Evolutionary conservation across 768 basidiomycete genomes (phyloP).

Genomic region (Tricholomella constricta): DNA sequence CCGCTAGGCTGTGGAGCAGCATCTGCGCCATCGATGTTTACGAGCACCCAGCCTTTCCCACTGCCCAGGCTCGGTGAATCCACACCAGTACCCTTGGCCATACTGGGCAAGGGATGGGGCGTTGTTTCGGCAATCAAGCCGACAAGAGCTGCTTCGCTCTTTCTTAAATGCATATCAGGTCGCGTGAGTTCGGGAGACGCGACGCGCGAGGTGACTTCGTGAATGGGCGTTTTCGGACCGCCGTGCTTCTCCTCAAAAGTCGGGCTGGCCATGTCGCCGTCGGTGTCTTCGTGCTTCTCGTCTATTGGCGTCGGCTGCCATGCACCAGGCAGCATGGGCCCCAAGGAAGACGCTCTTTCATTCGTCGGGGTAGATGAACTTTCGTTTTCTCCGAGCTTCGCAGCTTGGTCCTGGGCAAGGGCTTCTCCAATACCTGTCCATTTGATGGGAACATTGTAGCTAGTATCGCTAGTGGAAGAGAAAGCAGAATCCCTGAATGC

Average conservation of each 20-base stretch:
- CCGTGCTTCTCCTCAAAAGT: conserved; percentile 24
- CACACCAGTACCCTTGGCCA: background rate
- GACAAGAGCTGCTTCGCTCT: conserved; percentile 66
- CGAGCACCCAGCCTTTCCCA: conserved; percentile 65
- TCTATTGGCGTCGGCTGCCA: conserved; percentile 59
- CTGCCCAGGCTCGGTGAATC: conserved; percentile 25
- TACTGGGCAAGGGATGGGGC: conserved; percentile 19
- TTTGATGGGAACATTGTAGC: conserved; percentile 56
- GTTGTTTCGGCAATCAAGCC: conserved; percentile 44
- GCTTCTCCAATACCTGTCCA: conserved; percentile 50
- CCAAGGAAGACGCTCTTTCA: conserved; percentile 25
- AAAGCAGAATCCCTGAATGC: conserved; percentile 71
- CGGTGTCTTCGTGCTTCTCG: conserved; percentile 39
- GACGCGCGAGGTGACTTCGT: conserved; percentile 53
- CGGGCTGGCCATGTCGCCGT: conserved; percentile 14
- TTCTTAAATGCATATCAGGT: conserved; percentile 44
- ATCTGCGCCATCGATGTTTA: conserved; percentile 53
- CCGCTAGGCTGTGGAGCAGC: background rate
- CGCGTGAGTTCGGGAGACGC: conserved; percentile 55
- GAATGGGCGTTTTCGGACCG: conserved; percentile 36
- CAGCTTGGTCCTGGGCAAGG: conserved; percentile 2
- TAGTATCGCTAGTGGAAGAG: conserved; percentile 48
- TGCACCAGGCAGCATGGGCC: conserved; percentile 50
- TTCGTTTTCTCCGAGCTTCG: conserved; percentile 4
- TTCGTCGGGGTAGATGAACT: background rate